phyloP scores from a whole-genome alignment of 2,329 filamentous ascomycete species.

The Arthroderma sp. region DNA sequence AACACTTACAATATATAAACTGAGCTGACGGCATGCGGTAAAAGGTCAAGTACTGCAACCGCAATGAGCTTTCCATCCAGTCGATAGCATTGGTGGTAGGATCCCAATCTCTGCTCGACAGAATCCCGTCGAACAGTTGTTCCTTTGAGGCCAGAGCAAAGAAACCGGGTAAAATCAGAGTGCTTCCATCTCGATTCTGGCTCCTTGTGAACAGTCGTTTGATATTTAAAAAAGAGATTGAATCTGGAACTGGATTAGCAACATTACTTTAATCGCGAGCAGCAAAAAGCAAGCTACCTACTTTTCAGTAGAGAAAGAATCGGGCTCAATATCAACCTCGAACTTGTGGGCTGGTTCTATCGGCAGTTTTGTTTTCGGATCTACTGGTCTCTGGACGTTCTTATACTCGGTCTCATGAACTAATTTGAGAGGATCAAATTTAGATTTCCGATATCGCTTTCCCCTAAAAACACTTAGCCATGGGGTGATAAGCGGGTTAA shows the following conservation, averaged over 20 bases:
- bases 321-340: conserved; percentile 35
- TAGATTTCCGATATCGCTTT: conserved; percentile 29
- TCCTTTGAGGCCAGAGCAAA: conserved; percentile 34
- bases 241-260: conserved; percentile 18
- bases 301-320: conserved; percentile 35
- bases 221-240: conserved; percentile 35
- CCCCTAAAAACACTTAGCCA: conserved; percentile 21
- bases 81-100: conserved; percentile 39
- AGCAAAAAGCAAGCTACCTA: conserved; percentile 12
- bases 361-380: conserved; percentile 29
- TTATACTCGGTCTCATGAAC: conserved; percentile 34
- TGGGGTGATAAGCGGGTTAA: not conserved
- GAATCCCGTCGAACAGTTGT: conserved; percentile 23
- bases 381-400: conserved; percentile 30
- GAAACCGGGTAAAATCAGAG: conserved; percentile 33
- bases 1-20: conserved; percentile 36
- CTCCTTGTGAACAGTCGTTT: conserved; percentile 34
- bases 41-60: conserved; percentile 35
- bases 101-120: conserved; percentile 32
- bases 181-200: conserved; percentile 30
- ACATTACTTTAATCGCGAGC: too few species aligned
- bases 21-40: conserved; percentile 36
- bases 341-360: conserved; percentile 38
- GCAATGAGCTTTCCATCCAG: conserved; percentile 37
- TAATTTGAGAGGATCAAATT: conserved; percentile 29